phyloP scores from a whole-genome alignment of 2,329 filamentous ascomycete genomes.

The Lachnellula cervina region DNA sequence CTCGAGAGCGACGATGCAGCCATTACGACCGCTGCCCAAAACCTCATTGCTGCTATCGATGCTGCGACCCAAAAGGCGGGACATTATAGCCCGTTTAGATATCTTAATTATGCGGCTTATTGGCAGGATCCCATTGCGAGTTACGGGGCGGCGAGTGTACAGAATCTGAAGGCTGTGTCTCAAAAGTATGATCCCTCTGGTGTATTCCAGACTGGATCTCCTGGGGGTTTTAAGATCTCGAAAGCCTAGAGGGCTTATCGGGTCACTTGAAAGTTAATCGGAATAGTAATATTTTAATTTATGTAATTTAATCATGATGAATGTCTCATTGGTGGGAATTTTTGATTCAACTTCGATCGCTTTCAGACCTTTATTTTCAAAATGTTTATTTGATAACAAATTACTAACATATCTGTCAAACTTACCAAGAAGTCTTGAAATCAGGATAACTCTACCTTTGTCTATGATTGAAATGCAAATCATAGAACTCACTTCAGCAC shows the following conservation, averaged over 20 bases:
- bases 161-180: slow-evolving; percentile 29
- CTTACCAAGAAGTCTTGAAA: too few species aligned
- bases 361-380: too few species aligned
- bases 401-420: too few species aligned
- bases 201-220: slow-evolving; percentile 32
- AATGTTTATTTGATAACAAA: too few species aligned
- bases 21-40: slow-evolving; percentile 25
- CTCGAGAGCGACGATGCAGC: slow-evolving; percentile 31
- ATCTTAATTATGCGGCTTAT: slow-evolving; percentile 43
- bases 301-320: too few species aligned
- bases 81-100: slow-evolving; percentile 36
- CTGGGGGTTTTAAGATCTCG: slow-evolving; percentile 10
- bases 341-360: too few species aligned
- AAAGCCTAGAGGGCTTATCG: neutral
- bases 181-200: slow-evolving; percentile 35
- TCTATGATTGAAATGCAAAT: too few species aligned
- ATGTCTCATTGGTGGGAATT: too few species aligned
- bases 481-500: too few species aligned
- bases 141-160: slow-evolving; percentile 39
- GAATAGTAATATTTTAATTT: too few species aligned
- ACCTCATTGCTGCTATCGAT: slow-evolving; percentile 25
- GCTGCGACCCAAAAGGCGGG: slow-evolving; percentile 27
- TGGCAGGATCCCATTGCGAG: slow-evolving; percentile 38
- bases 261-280: neutral
- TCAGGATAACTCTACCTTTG: too few species aligned